A percentile compares a stretch with the other conserved stretches of the same genome.
These are phyloP conservation scores for Puccinia sorghi DNA, from an alignment of 1,284 basidiomycete genomes.

Conservation along the genomic window DNA sequence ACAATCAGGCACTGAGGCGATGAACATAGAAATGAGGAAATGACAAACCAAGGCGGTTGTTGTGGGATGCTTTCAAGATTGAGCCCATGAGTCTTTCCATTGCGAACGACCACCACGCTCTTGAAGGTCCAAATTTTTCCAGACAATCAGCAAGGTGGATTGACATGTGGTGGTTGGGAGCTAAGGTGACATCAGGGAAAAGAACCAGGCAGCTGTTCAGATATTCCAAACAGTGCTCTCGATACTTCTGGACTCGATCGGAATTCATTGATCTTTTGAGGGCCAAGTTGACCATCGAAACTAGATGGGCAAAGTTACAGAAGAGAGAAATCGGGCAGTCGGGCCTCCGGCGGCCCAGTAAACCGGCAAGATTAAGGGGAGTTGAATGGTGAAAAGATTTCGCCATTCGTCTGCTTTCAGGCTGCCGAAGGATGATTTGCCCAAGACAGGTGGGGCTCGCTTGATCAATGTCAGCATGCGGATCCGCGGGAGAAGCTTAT, in stretches of 20 bases:
- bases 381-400: slow-evolving; percentile 40
- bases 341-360: slow-evolving; percentile 18
- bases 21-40: background rate
- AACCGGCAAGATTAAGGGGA: slow-evolving; percentile 22
- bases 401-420: slow-evolving; percentile 53
- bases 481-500: slow-evolving; percentile 12
- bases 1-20: background rate
- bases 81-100: slow-evolving; percentile 44
- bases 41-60: slow-evolving; percentile 33
- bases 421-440: slow-evolving; percentile 39
- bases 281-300: slow-evolving; percentile 34
- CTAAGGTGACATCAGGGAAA: slow-evolving; percentile 22
- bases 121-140: slow-evolving; percentile 22
- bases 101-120: slow-evolving; percentile 45
- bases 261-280: slow-evolving; percentile 23
- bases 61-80: slow-evolving; percentile 32
- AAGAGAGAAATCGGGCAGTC: background rate
- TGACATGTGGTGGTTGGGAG: slow-evolving; percentile 48
- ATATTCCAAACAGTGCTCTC: slow-evolving; percentile 11
- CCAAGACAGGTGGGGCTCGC: slow-evolving; percentile 31
- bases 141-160: slow-evolving; percentile 45
- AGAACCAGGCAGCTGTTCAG: slow-evolving; percentile 24
- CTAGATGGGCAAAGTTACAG: slow-evolving; percentile 36
- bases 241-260: slow-evolving; percentile 19
- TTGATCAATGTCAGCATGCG: slow-evolving; percentile 41